Conservation (phyloP, 208 protist genomes). For the Naegleria gruberi region DNA sequence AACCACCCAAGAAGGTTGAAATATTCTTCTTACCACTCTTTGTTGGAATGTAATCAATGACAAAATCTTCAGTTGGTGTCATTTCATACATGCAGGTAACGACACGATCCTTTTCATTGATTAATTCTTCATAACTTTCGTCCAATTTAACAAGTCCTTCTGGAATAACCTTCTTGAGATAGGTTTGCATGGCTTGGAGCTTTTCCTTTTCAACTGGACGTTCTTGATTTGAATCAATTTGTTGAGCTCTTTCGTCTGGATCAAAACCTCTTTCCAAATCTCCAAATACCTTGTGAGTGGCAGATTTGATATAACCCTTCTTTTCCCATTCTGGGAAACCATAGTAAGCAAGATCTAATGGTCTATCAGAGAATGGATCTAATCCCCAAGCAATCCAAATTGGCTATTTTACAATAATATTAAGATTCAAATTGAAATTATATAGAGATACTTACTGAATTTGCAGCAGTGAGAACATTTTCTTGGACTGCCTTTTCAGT, state of each 20-base stretch:
- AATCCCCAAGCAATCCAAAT: not conserved
- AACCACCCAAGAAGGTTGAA: not conserved
- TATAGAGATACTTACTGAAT: not conserved
- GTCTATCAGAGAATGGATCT: not conserved
- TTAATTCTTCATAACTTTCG: not conserved
- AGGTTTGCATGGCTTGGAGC: not conserved
- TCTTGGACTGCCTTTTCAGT: not conserved
- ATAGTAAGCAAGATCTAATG: not conserved
- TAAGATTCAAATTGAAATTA: not conserved
- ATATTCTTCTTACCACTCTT: not conserved
- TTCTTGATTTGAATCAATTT: not conserved
- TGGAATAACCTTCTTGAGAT: not conserved
- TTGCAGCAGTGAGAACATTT: not conserved
- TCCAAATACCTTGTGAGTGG: not conserved
- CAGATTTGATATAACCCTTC: not conserved
- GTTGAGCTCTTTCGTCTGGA: not conserved
- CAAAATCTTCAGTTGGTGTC: not conserved
- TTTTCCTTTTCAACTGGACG: not conserved
- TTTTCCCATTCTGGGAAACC: slow-evolving; percentile 4
- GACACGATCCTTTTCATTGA: not conserved
- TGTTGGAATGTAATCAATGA: slow-evolving; percentile 1
- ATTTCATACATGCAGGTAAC: not conserved
- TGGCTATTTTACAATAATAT: not conserved
- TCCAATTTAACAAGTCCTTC: not conserved
- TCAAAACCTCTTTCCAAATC: not conserved